Base-by-base conservation (phyloP, 805 yeast genomes). In the Sugiyamaella valdiviana region DNA sequence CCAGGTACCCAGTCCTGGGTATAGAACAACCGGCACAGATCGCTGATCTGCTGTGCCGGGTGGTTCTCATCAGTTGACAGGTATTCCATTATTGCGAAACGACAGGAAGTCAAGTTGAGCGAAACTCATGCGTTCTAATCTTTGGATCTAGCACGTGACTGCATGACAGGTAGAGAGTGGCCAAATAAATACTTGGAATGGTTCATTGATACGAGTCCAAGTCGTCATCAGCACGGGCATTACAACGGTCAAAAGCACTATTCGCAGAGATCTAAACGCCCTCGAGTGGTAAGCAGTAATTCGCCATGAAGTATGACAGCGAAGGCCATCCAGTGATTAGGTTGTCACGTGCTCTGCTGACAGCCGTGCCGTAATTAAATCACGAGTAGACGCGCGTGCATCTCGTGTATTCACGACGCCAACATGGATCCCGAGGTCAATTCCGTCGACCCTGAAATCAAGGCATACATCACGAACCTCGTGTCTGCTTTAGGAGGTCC, bases 401-500 rank as follows among this genome's bases (percentile, higher is more conserved):
- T 26, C 32, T 4, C 10, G 32, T 26, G 32, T 26, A 26, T n/a
- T n/a, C 14, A 7, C 32, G 9, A 12, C 14, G 9, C 3, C 9
- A 26, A 3, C 32, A 10, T 2, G 9, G 9, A 26, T n/a, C 3
- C 29, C 29, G 29, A 4, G 14, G 32, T 26, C n/a, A 26, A n/a
- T n/a, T 26, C 32, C 7, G 63, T 62, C 2, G 66, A 64, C 29
- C 60, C 62, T 1, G 66, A 61, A 52, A 49, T 65, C 21, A 63
- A 57, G 44, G 86, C 93, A 0, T 88, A 87, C 64, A 83, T 91
- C 26, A 77, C 90, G 12, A 79, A 86, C 39, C 72, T 90, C 36
- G 87, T 89, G 2, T 79, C 95, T 2, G 95, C 98, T 0, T 73
- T 91, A 2, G 99, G 99, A 46, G 98, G 97, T 1, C 77, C 82